Conservation (phyloP, 306 rosid genomes). For the cucumber (Cucumis sativus) region Cucumber_9930_V3 NC_026660.2:24446501-24447000, state of each 20-base stretch:
- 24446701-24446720: not conserved
- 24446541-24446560: conserved; percentile 3
- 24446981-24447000: not conserved
- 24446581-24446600: conserved; percentile 8
- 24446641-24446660: not conserved
- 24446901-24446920: not conserved
- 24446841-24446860: not conserved
- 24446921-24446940: not conserved
- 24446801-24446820: not conserved
- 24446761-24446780: not conserved
- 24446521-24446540: not conserved
- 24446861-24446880: not conserved
- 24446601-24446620: conserved; percentile 5
- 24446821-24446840: not conserved
- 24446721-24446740: not conserved
- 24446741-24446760: not conserved
- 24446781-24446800: not conserved
- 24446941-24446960: not conserved
- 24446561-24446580: conserved; percentile 9
- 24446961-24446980: not conserved
- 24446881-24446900: not conserved
- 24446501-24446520: conserved; percentile 12
- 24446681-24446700: not conserved
- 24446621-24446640: conserved; percentile 14
- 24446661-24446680: not conserved